phyloP scores from a whole-genome alignment of 768 basidiomycete genomes.

The Hygrocybe coccinea region DNA sequence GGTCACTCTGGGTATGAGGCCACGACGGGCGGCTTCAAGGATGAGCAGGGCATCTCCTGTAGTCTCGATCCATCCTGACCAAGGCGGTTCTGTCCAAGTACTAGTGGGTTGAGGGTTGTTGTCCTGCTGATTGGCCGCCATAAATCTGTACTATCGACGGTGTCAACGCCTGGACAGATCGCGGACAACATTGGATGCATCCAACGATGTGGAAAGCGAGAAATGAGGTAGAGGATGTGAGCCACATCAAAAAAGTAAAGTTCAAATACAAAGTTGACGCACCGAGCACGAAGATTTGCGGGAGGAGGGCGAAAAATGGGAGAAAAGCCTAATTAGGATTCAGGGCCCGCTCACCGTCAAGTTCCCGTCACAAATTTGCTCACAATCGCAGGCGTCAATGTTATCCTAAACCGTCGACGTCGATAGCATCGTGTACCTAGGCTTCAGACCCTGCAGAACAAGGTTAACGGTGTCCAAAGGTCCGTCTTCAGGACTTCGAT shows the following conservation, averaged over 20 bases:
- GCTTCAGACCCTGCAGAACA: too few relatives aligned
- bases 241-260: slow-evolving; percentile 49
- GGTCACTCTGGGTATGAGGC: slow-evolving; percentile 88
- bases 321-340: slow-evolving; percentile 11
- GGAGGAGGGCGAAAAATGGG: slow-evolving; percentile 42
- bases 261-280: slow-evolving; percentile 68
- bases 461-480: too few relatives aligned
- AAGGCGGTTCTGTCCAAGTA: slow-evolving; percentile 84
- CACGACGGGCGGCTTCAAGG: slow-evolving; percentile 87
- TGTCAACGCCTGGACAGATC: slow-evolving; percentile 23
- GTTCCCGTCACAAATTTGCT: not conserved
- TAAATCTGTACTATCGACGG: slow-evolving; percentile 20
- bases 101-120: slow-evolving; percentile 34
- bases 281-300: slow-evolving; percentile 62
- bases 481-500: too few relatives aligned
- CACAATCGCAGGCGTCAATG: not conserved
- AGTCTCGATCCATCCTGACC: slow-evolving; percentile 92
- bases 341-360: not conserved
- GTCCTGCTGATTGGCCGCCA: slow-evolving; percentile 37
- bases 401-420: too few relatives aligned
- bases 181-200: slow-evolving; percentile 24
- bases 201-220: slow-evolving; percentile 23
- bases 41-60: slow-evolving; percentile 95
- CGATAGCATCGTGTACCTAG: too few relatives aligned
- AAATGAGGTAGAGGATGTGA: slow-evolving; percentile 32